Base-by-base conservation (phyloP, 352 stramenopile genomes). In the Globisporangium okanoganense region DNA sequence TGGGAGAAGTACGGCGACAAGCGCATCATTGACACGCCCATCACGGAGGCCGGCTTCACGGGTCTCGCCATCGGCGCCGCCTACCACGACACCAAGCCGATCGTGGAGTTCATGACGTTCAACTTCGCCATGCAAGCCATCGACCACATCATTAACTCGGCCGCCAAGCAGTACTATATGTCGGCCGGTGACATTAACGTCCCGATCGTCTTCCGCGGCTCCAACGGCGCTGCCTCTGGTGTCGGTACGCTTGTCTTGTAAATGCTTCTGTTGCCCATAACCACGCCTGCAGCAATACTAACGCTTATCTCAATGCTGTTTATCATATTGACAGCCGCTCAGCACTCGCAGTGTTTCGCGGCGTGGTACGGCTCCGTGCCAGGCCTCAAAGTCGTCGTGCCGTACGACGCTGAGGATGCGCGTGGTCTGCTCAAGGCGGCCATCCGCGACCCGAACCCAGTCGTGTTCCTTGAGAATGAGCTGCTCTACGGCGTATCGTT, bases 61-160 rank as follows among this genome's bases (percentile, higher is more conserved):
- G 94, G 94, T 54, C 77, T 99, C 33, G 96, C 92, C 35, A 77
- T 98, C 36, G 97, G 96, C 50, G 89, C 96, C 40, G 89, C 97
- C 48, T 99, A 98, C 85, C 96, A 99, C 73, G 92, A 97, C 80
- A 90, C 99, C 13, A 93, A 96, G 75, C 98, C 98, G 40, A 92
- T 99, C 50, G 89, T 99, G 24, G 98, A 99, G 86, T 99, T 99
- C 79, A 99, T 99, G 98, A 99, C 97, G 27, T 99, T 99, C 74
- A 99, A 99, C 81, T 99, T 99, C 76, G 96, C 95, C 61, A 98
- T 99, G 94, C 97, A 99, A 71, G 97, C 97, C 31, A 99, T 99
- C 68, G 98, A 99, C 86, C 97, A 99, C 73, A 98, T 99, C 70
- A 89, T 99, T 54, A 99, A 99, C 78, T 98, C 90, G 61, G 97